A percentile compares a stretch with the other conserved stretches of the same genome.
Conservation (phyloP, 495 filamentous ascomycete genomes). For the Penicillium nucicola region DNA sequence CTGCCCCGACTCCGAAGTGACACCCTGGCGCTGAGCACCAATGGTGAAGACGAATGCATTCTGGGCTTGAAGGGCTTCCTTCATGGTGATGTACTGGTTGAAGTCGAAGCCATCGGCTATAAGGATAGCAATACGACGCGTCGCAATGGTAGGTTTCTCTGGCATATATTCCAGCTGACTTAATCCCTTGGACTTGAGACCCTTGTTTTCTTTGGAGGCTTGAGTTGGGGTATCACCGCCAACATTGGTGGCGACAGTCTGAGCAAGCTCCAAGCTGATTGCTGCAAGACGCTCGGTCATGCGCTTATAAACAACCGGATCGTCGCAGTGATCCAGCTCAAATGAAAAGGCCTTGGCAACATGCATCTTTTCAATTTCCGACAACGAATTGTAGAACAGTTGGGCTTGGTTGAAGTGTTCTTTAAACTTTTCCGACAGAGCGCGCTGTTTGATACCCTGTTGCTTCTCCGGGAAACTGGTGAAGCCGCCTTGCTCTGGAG, state of each 20-base stretch:
- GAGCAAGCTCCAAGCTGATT: constrained; percentile 70
- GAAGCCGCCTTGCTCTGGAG: constrained; percentile 59
- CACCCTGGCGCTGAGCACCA: constrained; percentile 50
- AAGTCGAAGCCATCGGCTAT: constrained; percentile 79
- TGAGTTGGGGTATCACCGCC: constrained; percentile 60
- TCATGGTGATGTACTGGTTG: constrained; percentile 60
- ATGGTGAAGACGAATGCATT: constrained; percentile 72
- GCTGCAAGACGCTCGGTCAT: constrained; percentile 67
- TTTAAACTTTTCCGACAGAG: constrained; percentile 71
- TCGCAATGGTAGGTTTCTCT: constrained; percentile 60
- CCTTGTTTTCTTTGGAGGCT: constrained; percentile 57
- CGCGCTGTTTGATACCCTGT: constrained; percentile 65
- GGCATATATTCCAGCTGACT: constrained; percentile 68
- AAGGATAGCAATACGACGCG: constrained; percentile 72
- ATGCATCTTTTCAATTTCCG: constrained; percentile 66
- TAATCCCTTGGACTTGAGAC: constrained; percentile 59
- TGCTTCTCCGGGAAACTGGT: constrained; percentile 64
- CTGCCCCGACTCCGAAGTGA: constrained; percentile 51
- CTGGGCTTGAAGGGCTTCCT: constrained; percentile 56
- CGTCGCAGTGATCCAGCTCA: constrained; percentile 88
- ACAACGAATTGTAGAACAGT: constrained; percentile 79
- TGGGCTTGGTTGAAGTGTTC: constrained; percentile 67
- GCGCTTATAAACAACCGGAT: constrained; percentile 73
- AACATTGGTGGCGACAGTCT: constrained; percentile 65
- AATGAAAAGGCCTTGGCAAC: constrained; percentile 69